Evolutionary conservation across 257 asterid genomes (phyloP).

Genomic region (Fraxinus americana): DNA sequence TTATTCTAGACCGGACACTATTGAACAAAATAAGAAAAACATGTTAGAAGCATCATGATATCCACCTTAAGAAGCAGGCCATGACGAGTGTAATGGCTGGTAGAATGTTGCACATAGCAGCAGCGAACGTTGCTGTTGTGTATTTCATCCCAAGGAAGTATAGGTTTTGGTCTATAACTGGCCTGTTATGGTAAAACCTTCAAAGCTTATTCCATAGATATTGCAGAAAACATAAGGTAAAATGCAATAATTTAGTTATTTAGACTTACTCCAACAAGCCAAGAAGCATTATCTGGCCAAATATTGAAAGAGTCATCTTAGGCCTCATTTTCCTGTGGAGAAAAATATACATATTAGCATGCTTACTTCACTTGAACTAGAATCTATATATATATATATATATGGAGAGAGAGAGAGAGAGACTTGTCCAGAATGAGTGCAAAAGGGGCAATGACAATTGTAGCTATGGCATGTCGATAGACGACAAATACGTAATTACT

Average conservation of each 20-base stretch:
- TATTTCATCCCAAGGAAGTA: slow-evolving; percentile 89
- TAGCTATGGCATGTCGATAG: slow-evolving; percentile 85
- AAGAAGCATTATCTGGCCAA: slow-evolving; percentile 62
- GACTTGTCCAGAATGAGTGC: slow-evolving; percentile 83
- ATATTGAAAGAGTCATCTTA: slow-evolving; percentile 70
- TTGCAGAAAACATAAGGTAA: too few species aligned
- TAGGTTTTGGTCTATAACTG: slow-evolving; percentile 91
- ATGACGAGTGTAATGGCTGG: slow-evolving; percentile 90
- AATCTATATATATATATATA: too few species aligned
- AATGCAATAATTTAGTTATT: too few species aligned
- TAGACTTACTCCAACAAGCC: slow-evolving; percentile 74
- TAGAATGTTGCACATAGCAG: slow-evolving; percentile 89
- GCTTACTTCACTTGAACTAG: neutral
- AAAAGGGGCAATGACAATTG: slow-evolving; percentile 77
- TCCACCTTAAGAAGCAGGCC: slow-evolving; percentile 83
- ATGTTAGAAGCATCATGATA: neutral
- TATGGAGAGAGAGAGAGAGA: neutral
- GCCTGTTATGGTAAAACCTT: slow-evolving; percentile 44
- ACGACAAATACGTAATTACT: slow-evolving; percentile 93
- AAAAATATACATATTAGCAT: neutral
- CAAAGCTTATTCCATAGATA: slow-evolving; percentile 1
- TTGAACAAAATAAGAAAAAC: too few species aligned
- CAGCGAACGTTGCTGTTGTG: slow-evolving; percentile 97
- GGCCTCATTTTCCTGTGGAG: slow-evolving; percentile 81
- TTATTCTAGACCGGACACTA: too few species aligned